Conservation (phyloP, 1,139 yeast species). For the Magnusiomyces tetraspermus region DNA sequence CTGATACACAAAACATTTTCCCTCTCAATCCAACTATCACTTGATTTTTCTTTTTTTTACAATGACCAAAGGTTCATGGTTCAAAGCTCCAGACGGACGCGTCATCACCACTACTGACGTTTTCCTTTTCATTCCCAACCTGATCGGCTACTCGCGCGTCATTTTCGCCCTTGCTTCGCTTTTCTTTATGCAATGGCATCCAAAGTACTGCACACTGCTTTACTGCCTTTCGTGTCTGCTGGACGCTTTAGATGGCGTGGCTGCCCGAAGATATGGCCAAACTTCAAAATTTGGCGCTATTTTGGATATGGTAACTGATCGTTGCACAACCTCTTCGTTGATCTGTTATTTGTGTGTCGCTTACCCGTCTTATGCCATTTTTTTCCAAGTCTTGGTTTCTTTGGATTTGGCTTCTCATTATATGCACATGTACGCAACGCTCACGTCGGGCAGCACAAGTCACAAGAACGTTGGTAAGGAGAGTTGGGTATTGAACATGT, state of each 20-base stretch:
- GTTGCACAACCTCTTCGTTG: conserved; percentile 90
- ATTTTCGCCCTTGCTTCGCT: conserved; percentile 73
- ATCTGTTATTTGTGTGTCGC: conserved; percentile 75
- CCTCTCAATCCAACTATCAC: background rate
- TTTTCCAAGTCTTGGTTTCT: conserved; percentile 81
- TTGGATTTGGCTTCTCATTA: conserved; percentile 92
- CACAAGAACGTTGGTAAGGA: conserved; percentile 81
- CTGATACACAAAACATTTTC: too few relatives aligned
- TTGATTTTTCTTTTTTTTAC: background rate
- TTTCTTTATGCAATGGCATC: conserved; percentile 73
- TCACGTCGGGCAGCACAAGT: conserved; percentile 65
- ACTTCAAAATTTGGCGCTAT: conserved; percentile 94
- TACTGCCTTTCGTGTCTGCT: conserved; percentile 84
- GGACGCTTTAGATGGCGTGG: conserved; percentile 95
- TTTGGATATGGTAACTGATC: conserved; percentile 96
- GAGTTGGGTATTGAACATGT: conserved; percentile 64
- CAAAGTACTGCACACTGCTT: conserved; percentile 61
- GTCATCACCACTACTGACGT: conserved; percentile 41
- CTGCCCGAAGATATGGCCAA: conserved; percentile 84
- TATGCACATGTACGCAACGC: conserved; percentile 96
- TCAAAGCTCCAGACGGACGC: conserved; percentile 13
- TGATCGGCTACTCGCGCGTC: conserved; percentile 82
- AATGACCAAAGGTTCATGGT: conserved; percentile 10
- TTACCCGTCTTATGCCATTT: conserved; percentile 54
- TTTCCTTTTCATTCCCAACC: conserved; percentile 75